These are phyloP conservation scores for Astrephomene gubernaculifera DNA, from an alignment of 139 green algal species.

Conservation along the genomic window DNA sequence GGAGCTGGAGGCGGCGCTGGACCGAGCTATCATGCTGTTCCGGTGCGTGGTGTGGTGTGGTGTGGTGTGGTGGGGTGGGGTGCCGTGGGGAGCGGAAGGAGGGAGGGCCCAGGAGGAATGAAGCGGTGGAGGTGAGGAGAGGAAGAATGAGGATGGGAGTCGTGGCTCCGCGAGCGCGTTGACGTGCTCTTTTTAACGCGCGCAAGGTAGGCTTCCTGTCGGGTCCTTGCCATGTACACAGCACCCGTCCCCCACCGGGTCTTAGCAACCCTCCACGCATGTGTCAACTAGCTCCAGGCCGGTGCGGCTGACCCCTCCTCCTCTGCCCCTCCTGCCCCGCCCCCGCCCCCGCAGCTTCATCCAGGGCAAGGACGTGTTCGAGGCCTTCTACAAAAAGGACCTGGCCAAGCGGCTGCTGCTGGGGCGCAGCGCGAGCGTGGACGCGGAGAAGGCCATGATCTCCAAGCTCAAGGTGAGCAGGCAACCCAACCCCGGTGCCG, in stretches of 20 bases:
- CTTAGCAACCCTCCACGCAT: too few species aligned
- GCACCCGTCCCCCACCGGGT: too few species aligned
- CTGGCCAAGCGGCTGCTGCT: slow-evolving; percentile 97
- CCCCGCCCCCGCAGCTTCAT: slow-evolving; percentile 20
- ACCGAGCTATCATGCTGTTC: slow-evolving; percentile 93
- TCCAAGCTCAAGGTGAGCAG: slow-evolving; percentile 87
- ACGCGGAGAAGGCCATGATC: slow-evolving; percentile 97
- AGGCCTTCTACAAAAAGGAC: slow-evolving; percentile 99
- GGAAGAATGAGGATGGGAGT: too few species aligned
- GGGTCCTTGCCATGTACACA: too few species aligned
- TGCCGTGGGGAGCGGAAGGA: too few species aligned
- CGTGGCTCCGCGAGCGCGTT: too few species aligned
- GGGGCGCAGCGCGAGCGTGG: slow-evolving; percentile 82
- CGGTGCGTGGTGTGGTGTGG: slow-evolving; percentile 49
- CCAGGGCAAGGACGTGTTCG: slow-evolving; percentile 99
- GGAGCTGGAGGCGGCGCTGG: slow-evolving; percentile 89
- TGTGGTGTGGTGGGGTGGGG: not conserved
- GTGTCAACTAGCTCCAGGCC: too few species aligned
- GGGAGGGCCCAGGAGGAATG: too few species aligned
- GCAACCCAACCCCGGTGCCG: not conserved
- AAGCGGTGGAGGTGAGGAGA: too few species aligned
- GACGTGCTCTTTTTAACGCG: too few species aligned
- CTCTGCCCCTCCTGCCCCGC: not conserved
- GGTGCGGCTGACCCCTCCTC: not conserved
- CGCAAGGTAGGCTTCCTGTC: too few species aligned